Percentiles rank a stretch among this genome's conserved stretches.
Evolutionary conservation across 208 protist genomes (phyloP).

Genomic region (Novymonas esmeraldas): DNA sequence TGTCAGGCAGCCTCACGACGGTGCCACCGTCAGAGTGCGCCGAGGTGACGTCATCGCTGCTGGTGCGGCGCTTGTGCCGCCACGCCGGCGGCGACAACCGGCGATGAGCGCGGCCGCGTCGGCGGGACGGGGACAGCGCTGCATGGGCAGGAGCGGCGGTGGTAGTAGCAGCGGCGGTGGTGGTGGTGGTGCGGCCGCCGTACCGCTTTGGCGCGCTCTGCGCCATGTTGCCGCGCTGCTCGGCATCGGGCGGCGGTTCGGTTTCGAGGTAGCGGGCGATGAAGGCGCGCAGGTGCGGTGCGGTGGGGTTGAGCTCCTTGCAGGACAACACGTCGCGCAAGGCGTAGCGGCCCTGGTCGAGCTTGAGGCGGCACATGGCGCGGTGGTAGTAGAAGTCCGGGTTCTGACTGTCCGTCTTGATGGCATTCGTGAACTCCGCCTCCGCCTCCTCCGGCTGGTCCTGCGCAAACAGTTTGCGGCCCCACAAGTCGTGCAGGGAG

Average conservation of each 20-base stretch:
- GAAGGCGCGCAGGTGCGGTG: constrained; percentile 72
- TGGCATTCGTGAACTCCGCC: constrained; percentile 85
- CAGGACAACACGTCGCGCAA: constrained; percentile 89
- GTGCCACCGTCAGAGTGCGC: not conserved
- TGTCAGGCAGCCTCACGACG: constrained; percentile 2
- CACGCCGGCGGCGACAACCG: not conserved
- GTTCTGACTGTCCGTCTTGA: constrained; percentile 65
- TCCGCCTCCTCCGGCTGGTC: constrained; percentile 68
- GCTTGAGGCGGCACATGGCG: constrained; percentile 75
- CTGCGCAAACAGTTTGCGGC: constrained; percentile 58
- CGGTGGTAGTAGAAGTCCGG: constrained; percentile 88
- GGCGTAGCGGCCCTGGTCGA: constrained; percentile 78
- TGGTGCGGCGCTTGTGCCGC: not conserved
- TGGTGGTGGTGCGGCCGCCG: too few species aligned
- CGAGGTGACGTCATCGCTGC: not conserved
- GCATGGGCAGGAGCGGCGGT: not conserved
- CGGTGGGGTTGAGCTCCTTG: constrained; percentile 64
- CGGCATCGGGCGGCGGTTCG: constrained; percentile 1
- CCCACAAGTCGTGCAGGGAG: constrained; percentile 85
- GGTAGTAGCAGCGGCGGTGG: too few species aligned
- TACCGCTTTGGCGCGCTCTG: not conserved
- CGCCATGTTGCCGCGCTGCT: not conserved
- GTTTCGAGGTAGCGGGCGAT: constrained; percentile 72
- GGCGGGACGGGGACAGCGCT: not conserved
- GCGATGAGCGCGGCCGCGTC: not conserved